Evolutionary conservation across 441 rosid species (phyloP).

Genomic region (Pelargonium australe): DNA sequence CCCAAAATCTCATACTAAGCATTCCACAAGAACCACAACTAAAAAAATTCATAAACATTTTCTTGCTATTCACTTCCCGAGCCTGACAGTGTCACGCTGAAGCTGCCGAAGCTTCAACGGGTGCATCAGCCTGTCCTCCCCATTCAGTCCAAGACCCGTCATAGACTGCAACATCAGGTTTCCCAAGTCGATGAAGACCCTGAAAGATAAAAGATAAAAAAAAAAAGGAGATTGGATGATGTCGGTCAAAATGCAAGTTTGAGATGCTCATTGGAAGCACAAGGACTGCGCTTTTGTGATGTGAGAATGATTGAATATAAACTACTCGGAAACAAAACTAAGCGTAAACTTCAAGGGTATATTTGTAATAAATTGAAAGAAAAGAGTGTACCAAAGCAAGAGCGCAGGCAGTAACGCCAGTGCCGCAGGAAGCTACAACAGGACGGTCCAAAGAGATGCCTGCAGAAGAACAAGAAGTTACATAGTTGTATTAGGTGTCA

Average conservation of each 20-base stretch:
- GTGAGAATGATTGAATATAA: too few species aligned
- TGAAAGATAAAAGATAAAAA: not conserved
- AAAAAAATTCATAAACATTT: too few species aligned
- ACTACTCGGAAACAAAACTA: not conserved
- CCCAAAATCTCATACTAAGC: too few species aligned
- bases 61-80: too few species aligned
- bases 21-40: too few species aligned
- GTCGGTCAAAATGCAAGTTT: not conserved
- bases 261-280: too few species aligned
- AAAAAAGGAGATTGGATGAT: not conserved
- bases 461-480: not conserved
- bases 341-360: not conserved
- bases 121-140: constrained; percentile 8
- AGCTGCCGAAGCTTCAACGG: not conserved
- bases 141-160: constrained; percentile 9
- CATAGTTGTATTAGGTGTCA: not conserved
- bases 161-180: constrained; percentile 2
- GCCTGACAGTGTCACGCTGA: too few species aligned
- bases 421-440: constrained; percentile 9
- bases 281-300: too few species aligned
- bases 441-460: constrained; percentile 5
- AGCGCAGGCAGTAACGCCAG: constrained; percentile 6
- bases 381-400: constrained; percentile 2
- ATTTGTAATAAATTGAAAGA: not conserved
- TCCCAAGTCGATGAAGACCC: constrained; percentile 9